phyloP scores from a whole-genome alignment of 805 yeast genomes.

The Ogataea kodamae region DNA sequence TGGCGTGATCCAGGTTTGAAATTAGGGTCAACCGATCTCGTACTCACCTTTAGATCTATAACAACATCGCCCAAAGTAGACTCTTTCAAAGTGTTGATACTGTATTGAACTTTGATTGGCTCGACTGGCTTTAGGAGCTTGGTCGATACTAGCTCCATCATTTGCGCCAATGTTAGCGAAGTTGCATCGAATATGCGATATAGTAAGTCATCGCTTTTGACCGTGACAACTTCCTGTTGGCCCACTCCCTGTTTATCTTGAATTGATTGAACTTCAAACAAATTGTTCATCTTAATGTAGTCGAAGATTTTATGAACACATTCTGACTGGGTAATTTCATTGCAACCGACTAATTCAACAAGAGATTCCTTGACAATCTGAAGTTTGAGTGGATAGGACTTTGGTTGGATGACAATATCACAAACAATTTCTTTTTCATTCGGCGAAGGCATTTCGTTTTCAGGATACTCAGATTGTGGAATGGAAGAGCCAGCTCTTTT shows the following conservation, averaged over 20 bases:
- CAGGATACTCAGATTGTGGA: constrained; percentile 22
- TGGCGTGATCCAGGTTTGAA: constrained; percentile 35
- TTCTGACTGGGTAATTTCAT: constrained; percentile 83
- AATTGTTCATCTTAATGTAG: constrained; percentile 35
- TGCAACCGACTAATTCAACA: constrained; percentile 67
- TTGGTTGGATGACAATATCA: constrained; percentile 76
- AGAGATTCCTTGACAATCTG: constrained; percentile 59
- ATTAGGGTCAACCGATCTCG: constrained; percentile 36
- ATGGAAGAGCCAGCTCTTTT: constrained; percentile 63
- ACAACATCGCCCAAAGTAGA: constrained; percentile 78
- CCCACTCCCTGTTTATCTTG: constrained; percentile 23
- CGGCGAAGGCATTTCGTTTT: constrained; percentile 22
- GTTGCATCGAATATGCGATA: constrained; percentile 45
- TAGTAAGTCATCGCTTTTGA: constrained; percentile 44
- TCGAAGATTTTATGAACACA: constrained; percentile 44
- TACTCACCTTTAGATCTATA: constrained; percentile 64
- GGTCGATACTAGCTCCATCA: constrained; percentile 63
- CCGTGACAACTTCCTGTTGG: constrained; percentile 27
- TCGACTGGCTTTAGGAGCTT: constrained; percentile 72
- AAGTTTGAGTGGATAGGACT: constrained; percentile 66
- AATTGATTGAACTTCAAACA: constrained; percentile 33
- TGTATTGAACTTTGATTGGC: constrained; percentile 76
- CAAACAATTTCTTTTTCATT: constrained; percentile 52
- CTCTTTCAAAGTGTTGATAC: constrained; percentile 70
- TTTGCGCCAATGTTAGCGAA: constrained; percentile 63